Percentiles rank a stretch among this genome's conserved stretches.
Conservation (phyloP, 495 filamentous ascomycete genomes). For the Lophiotrema nucula region DNA sequence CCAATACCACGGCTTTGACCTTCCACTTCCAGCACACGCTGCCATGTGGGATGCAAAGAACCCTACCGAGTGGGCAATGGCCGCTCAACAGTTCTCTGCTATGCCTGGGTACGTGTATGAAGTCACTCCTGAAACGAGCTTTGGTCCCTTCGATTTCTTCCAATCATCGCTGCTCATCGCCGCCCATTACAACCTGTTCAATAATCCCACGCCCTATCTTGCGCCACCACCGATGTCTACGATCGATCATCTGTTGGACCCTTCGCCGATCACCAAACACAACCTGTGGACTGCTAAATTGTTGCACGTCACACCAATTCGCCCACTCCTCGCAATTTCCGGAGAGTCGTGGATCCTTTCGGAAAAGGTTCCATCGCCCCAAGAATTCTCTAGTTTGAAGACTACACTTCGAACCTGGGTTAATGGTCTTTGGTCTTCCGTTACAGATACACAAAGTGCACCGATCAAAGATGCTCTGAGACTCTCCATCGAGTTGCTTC, state of each 20-base stretch:
- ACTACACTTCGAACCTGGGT: conserved; percentile 27
- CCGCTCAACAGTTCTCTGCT: conserved; percentile 24
- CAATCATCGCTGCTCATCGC: conserved; percentile 39
- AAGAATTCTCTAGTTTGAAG: conserved; percentile 17
- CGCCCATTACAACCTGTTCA: conserved; percentile 27
- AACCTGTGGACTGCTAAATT: conserved; percentile 32
- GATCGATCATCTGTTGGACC: conserved; percentile 27
- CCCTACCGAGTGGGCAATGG: conserved; percentile 22
- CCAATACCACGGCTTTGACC: conserved; percentile 23
- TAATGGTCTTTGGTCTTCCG: conserved; percentile 19
- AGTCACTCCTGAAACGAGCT: conserved; percentile 8
- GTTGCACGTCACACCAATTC: conserved; percentile 36
- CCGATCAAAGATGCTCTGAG: conserved; percentile 29
- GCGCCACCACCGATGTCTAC: neutral
- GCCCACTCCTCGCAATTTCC: conserved; percentile 40
- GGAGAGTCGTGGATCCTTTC: conserved; percentile 42
- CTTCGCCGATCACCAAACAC: conserved; percentile 25
- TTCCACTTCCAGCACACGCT: conserved; percentile 34
- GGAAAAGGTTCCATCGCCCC: conserved; percentile 35
- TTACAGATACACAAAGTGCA: conserved; percentile 13
- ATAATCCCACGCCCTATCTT: conserved; percentile 21
- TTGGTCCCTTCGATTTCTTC: conserved; percentile 31
- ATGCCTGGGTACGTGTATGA: conserved; percentile 16
- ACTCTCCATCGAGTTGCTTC: conserved; percentile 25
- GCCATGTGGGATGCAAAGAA: conserved; percentile 32